Conservation (phyloP, 2,329 filamentous ascomycete genomes). For the Ophiocordyceps australis region DNA sequence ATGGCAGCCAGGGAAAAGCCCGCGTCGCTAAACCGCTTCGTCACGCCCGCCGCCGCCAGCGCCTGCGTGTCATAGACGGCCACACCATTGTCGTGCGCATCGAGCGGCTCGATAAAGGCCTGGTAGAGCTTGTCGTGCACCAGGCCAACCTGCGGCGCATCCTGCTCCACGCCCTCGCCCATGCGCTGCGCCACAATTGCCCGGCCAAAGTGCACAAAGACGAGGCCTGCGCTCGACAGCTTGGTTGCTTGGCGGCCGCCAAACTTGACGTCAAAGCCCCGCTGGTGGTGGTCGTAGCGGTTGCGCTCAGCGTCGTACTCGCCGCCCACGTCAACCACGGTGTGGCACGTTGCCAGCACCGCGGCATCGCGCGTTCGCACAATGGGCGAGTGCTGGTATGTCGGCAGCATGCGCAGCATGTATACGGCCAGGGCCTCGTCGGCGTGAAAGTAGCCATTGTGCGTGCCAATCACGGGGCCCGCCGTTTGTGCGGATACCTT, state of each 20-base stretch:
- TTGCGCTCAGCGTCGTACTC: constrained; percentile 63
- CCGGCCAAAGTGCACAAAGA: constrained; percentile 90
- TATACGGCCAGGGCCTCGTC: constrained; percentile 95
- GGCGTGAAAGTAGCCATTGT: constrained; percentile 97
- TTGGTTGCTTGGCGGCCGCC: constrained; percentile 70
- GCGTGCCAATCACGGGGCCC: constrained; percentile 61
- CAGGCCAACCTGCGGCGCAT: constrained; percentile 49
- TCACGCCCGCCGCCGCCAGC: constrained; percentile 49
- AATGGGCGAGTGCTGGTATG: constrained; percentile 56
- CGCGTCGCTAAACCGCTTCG: constrained; percentile 70
- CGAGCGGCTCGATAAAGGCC: constrained; percentile 86
- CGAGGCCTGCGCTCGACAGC: constrained; percentile 81
- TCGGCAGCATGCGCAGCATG: constrained; percentile 77
- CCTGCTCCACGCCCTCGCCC: constrained; percentile 28
- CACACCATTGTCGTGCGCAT: constrained; percentile 96
- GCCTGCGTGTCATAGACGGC: constrained; percentile 58
- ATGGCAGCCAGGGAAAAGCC: constrained; percentile 74
- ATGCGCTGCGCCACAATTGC: constrained; percentile 51
- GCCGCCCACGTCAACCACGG: constrained; percentile 93
- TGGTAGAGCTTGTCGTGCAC: constrained; percentile 83
- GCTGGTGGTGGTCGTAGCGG: constrained; percentile 96
- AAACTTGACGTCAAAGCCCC: constrained; percentile 73
- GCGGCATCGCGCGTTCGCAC: constrained; percentile 77
- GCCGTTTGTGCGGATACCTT: constrained; percentile 34
- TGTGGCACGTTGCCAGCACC: constrained; percentile 67